Percentiles rank a stretch among this genome's conserved stretches.
Evolutionary conservation across 371 early-diverging fungal genomes (phyloP).

Genomic region (Fennellomyces sp.): DNA sequence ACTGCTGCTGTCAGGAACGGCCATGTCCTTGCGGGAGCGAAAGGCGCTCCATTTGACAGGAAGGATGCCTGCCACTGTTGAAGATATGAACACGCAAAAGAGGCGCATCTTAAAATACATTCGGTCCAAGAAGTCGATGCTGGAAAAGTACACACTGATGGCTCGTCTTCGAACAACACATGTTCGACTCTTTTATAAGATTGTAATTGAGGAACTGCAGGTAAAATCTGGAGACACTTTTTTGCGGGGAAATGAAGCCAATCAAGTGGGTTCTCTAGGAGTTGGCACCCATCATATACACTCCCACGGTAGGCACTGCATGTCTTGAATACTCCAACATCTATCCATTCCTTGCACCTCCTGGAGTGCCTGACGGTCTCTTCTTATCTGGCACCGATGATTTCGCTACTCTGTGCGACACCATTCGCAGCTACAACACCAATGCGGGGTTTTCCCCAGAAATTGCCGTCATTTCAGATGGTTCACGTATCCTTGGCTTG

Average conservation of each 20-base stretch:
- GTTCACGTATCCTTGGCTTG: conserved; percentile 90
- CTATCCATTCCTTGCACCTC: conserved; percentile 77
- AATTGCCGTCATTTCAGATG: conserved; percentile 94
- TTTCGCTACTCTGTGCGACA: conserved; percentile 61
- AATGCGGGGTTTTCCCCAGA: conserved; percentile 55
- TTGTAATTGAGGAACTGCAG: conserved; percentile 75
- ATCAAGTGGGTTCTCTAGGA: conserved; percentile 38
- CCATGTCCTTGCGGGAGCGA: not conserved
- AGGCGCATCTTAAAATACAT: conserved; percentile 74
- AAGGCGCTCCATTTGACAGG: conserved; percentile 49
- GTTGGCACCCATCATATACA: conserved; percentile 84
- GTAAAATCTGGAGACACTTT: conserved; percentile 37
- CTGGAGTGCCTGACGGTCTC: conserved; percentile 81
- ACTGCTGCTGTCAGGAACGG: not conserved
- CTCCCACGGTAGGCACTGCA: conserved; percentile 92
- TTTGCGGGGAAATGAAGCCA: not conserved
- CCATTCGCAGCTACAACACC: conserved; percentile 68
- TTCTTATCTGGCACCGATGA: conserved; percentile 74
- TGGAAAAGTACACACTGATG: conserved; percentile 85
- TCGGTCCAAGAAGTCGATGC: conserved; percentile 59
- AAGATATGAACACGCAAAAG: conserved; percentile 73
- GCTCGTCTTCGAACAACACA: conserved; percentile 79
- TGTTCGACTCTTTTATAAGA: conserved; percentile 77
- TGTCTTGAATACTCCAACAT: conserved; percentile 90
- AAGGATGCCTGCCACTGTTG: conserved; percentile 70